Conservation (phyloP, 2,329 filamentous ascomycete genomes). For the Bipolaris gigantea region DNA sequence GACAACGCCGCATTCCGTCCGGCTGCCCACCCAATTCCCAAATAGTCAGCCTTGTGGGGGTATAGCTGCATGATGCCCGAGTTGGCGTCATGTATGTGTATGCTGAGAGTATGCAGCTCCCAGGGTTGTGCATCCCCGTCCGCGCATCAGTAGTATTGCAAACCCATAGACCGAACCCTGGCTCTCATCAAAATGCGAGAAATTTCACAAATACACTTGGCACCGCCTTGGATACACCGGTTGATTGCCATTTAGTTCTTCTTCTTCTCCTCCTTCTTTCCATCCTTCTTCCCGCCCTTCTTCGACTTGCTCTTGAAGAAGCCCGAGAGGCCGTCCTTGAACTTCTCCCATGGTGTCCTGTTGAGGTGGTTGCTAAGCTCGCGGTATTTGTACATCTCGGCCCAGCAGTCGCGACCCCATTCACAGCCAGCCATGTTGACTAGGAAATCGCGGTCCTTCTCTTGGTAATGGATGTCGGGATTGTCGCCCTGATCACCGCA, state of each 20-base stretch:
- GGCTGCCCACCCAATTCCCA: neutral
- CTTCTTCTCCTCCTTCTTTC: conserved; percentile 20
- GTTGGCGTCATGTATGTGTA: conserved; percentile 12
- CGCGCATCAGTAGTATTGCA: conserved; percentile 15
- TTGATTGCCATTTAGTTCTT: conserved; percentile 9
- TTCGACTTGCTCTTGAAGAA: conserved; percentile 38
- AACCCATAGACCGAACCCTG: conserved; percentile 12
- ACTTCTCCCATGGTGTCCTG: conserved; percentile 75
- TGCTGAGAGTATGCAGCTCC: conserved; percentile 13
- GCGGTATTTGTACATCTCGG: conserved; percentile 94
- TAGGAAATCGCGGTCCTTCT: conserved; percentile 84
- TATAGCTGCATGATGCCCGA: conserved; percentile 7
- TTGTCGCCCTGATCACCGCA: conserved; percentile 79
- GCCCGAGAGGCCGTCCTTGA: conserved; percentile 52
- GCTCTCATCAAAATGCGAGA: conserved; percentile 14
- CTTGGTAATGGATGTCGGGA: conserved; percentile 78
- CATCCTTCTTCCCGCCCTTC: conserved; percentile 25
- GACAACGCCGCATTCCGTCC: neutral
- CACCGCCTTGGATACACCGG: neutral
- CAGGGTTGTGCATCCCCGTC: conserved; percentile 8
- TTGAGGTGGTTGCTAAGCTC: conserved; percentile 90
- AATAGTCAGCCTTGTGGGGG: conserved; percentile 6
- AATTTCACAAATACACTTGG: conserved; percentile 8
- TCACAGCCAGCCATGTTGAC: conserved; percentile 99
- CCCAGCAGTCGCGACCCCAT: conserved; percentile 96